Conservation (phyloP, 2,329 filamentous ascomycete genomes). For the Botrytis porri region DNA sequence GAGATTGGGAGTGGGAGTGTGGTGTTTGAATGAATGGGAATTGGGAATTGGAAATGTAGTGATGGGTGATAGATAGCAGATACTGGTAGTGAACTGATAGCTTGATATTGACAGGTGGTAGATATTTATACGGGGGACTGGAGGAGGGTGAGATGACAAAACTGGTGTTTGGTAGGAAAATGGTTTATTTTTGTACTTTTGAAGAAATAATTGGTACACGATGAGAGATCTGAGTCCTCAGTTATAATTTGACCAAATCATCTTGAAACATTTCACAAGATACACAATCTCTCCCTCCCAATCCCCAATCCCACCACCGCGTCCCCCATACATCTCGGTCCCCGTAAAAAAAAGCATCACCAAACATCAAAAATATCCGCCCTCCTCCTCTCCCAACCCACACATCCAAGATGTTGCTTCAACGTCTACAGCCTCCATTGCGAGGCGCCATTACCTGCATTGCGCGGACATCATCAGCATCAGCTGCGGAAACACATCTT, state of each 20-base stretch:
- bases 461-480: conserved; percentile 23
- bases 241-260: neutral
- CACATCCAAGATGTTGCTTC: conserved; percentile 41
- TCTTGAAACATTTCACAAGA: neutral
- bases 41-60: neutral
- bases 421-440: conserved; percentile 46
- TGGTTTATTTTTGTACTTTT: neutral
- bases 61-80: neutral
- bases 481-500: conserved; percentile 27
- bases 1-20: neutral
- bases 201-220: neutral
- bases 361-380: conserved; percentile 15
- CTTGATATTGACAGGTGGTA: conserved; percentile 20
- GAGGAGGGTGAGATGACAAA: conserved; percentile 4
- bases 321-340: neutral
- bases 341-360: conserved; percentile 12
- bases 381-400: neutral
- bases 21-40: neutral
- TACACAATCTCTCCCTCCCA: neutral
- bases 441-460: conserved; percentile 40
- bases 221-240: too few relatives aligned
- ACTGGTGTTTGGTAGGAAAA: neutral
- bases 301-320: neutral
- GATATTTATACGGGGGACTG: conserved; percentile 14
- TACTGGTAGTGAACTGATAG: neutral